These are phyloP conservation scores for Dendryphion nanum DNA, from an alignment of 2,329 filamentous ascomycete species.

Conservation along the genomic window DNA sequence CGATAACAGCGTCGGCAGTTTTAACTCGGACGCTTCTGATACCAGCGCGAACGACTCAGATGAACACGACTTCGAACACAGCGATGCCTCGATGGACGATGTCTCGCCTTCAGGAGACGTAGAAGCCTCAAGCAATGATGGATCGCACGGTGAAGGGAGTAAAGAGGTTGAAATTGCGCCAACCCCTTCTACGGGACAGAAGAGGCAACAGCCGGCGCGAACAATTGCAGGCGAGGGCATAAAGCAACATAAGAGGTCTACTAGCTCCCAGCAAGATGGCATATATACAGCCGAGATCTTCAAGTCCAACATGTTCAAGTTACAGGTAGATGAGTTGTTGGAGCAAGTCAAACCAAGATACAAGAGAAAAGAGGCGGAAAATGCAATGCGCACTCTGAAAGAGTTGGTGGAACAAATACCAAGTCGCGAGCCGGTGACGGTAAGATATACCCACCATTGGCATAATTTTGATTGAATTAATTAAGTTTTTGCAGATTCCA, in stretches of 20 bases:
- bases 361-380: constrained; percentile 53
- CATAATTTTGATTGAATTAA: neutral
- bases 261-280: too few relatives aligned
- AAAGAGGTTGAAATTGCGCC: too few relatives aligned
- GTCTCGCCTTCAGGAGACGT: neutral
- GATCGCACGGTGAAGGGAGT: too few relatives aligned
- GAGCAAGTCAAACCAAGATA: constrained; percentile 58
- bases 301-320: constrained; percentile 66
- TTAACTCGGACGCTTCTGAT: too few relatives aligned
- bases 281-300: constrained; percentile 55
- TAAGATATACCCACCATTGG: constrained; percentile 18
- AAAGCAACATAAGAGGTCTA: too few relatives aligned
- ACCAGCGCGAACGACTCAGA: too few relatives aligned
- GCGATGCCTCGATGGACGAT: constrained; percentile 2
- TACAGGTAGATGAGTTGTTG: constrained; percentile 65
- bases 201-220: too few relatives aligned
- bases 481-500: constrained; percentile 54
- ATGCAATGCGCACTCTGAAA: constrained; percentile 35
- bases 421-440: constrained; percentile 47
- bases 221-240: too few relatives aligned
- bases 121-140: too few relatives aligned
- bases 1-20: too few relatives aligned
- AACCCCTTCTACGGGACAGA: too few relatives aligned
- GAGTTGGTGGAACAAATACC: constrained; percentile 57
- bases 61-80: too few relatives aligned